phyloP scores from a whole-genome alignment of 129 eudicot species.

The Centrapalus pauciflorus region DNA sequence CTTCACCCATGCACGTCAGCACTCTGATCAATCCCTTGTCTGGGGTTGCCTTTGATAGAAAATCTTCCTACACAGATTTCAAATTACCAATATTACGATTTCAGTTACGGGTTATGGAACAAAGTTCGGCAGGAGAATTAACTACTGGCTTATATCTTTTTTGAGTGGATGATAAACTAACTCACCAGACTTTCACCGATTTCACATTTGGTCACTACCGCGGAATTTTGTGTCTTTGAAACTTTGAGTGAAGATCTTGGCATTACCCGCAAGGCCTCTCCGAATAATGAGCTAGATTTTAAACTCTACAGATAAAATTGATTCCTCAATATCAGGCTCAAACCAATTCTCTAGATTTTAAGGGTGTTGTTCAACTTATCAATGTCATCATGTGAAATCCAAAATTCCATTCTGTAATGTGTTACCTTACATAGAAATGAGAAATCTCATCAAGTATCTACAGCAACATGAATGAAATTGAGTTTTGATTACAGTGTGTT shows the following conservation, averaged over 20 bases:
- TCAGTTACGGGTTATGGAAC: background rate
- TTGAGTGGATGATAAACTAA: constrained; percentile 24
- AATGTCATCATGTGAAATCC: too few relatives aligned
- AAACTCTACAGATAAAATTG: constrained; percentile 42
- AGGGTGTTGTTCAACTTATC: too few relatives aligned
- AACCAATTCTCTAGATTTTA: too few relatives aligned
- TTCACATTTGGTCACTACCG: constrained; percentile 62
- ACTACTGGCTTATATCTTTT: background rate
- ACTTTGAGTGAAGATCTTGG: constrained; percentile 60
- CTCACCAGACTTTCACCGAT: constrained; percentile 96
- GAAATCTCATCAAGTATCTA: too few relatives aligned
- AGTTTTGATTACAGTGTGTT: too few relatives aligned
- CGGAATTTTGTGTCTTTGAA: constrained; percentile 48
- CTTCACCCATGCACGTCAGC: constrained; percentile 95
- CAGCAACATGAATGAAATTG: too few relatives aligned
- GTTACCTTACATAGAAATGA: too few relatives aligned
- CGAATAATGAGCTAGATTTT: constrained; percentile 77
- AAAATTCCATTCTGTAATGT: too few relatives aligned
- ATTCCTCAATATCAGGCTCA: background rate
- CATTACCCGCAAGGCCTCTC: constrained; percentile 56
- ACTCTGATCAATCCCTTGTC: constrained; percentile 86
- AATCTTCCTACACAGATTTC: constrained; percentile 60
- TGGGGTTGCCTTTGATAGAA: constrained; percentile 66
- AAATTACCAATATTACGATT: background rate
- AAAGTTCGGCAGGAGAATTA: background rate